Base-by-base conservation (phyloP, 83 land plant genomes). In the Isoetes engelmannii region DNA sequence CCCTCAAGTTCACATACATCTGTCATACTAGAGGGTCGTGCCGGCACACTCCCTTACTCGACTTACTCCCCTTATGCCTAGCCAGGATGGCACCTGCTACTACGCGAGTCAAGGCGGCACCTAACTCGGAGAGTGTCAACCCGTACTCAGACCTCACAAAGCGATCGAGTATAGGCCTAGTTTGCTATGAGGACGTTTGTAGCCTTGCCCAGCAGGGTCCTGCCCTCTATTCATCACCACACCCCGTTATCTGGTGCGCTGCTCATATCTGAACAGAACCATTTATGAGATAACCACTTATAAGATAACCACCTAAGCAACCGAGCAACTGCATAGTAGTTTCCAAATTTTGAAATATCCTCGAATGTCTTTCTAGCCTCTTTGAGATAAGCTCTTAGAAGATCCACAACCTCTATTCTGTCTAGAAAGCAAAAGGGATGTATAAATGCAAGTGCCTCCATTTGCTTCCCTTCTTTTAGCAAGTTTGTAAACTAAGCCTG, bases 401-500 rank as follows among this genome's bases (percentile, higher is more conserved):
- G 73, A 47, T 84, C 80, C 15, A 87, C 85, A 59, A 92, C 92
- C 57, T 86, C 75, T 72, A 89, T 82, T 72, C 81, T 82, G 63
- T 84, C 88, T 51, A 90, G 87, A 45, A 92, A 74, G 13, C 74
- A 82, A 75, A 92, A 89, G 13, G 87, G 80, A 78, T 81, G 87
- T 45, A 87, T 84, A 70, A 92, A 77, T 63, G 87, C 84, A 44
- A 92, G 81, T n/a, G 92, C 98, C 71, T 92, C 98, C 74, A 89
- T 85, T 69, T 92, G 89, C 71, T 87, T 84, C 48, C 96, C 96
- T 74, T 74, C 85, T n/a, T 51, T 81, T 89, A n/a, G 83, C 65
- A 62, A 92, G 72, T 15, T 75, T 82, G 67, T 89, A 85, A 74
- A 92, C 92, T 28, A 89, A 79, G 79, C 86, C 98, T 92, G 86